phyloP scores from a whole-genome alignment of 441 rosid genomes.

The Kokia cookei region DNA sequence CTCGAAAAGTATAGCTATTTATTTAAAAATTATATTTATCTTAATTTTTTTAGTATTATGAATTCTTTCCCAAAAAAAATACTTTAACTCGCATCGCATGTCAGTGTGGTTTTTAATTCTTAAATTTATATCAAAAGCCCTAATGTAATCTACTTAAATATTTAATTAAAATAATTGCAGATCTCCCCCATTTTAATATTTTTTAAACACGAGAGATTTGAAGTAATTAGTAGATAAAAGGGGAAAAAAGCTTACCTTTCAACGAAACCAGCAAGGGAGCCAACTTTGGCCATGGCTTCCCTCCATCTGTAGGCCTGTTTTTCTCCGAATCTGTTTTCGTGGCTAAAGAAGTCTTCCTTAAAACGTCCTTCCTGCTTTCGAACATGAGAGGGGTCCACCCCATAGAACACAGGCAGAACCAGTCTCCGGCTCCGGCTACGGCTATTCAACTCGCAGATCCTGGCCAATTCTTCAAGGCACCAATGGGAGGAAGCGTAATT shows the following conservation, averaged over 20 bases:
- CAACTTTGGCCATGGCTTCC: constrained; percentile 35
- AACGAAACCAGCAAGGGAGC: constrained; percentile 33
- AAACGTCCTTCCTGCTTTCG: constrained; percentile 7
- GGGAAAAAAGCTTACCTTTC: background rate
- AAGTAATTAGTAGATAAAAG: background rate
- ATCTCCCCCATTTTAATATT: background rate
- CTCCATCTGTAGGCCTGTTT: constrained; percentile 29
- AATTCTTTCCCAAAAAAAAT: no score
- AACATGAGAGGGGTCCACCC: constrained; percentile 14
- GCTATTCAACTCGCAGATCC: constrained; percentile 7
- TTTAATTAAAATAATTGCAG: background rate
- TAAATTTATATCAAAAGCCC: background rate
- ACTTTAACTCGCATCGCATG: no score
- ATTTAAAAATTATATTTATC: no score
- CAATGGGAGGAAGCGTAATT: constrained; percentile 7
- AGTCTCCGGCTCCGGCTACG: background rate
- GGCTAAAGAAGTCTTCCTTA: background rate
- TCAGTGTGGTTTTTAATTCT: background rate
- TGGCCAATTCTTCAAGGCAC: constrained; percentile 18
- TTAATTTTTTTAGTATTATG: no score
- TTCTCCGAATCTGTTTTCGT: background rate
- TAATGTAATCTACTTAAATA: background rate
- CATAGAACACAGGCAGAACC: constrained; percentile 18
- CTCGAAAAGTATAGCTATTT: no score
- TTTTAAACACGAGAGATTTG: background rate